phyloP scores from a whole-genome alignment of 345 rosid species.

The Erodium maritimum region DNA sequence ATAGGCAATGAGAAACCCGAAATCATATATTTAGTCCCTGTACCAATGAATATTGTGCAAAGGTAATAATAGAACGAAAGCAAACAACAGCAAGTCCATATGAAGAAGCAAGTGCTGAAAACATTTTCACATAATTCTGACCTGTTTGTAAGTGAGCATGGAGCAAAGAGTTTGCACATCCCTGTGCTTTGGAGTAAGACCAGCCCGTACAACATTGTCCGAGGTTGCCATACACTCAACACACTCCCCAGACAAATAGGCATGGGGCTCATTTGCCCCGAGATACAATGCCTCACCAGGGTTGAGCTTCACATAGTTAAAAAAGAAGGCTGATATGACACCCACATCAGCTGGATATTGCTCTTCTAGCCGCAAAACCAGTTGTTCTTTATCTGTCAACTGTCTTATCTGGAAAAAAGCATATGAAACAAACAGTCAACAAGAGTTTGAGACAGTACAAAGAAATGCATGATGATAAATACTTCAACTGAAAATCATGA shows the following conservation, averaged over 20 bases:
- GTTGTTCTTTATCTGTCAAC: slow-evolving; percentile 74
- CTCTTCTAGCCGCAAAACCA: slow-evolving; percentile 74
- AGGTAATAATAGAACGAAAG: no score
- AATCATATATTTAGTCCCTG: no score
- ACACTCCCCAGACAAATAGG: slow-evolving; percentile 86
- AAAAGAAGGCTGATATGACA: slow-evolving; percentile 77
- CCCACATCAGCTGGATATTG: slow-evolving; percentile 85
- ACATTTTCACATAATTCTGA: slow-evolving; percentile 9
- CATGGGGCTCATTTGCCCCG: slow-evolving; percentile 94
- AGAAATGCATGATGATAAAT: no score
- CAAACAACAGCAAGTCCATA: no score
- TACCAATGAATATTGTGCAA: no score
- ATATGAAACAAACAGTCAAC: background rate
- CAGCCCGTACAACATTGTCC: slow-evolving; percentile 97
- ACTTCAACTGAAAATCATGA: no score
- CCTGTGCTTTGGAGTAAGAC: slow-evolving; percentile 86
- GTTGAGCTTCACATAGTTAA: slow-evolving; percentile 81
- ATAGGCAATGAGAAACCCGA: no score
- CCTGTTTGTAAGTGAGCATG: slow-evolving; percentile 95
- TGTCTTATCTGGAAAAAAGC: slow-evolving; percentile 41
- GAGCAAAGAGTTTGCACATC: slow-evolving; percentile 85
- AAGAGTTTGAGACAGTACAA: background rate
- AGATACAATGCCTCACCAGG: slow-evolving; percentile 96
- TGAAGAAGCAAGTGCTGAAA: no score
- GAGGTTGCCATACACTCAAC: slow-evolving; percentile 98